Evolutionary conservation across 371 early-diverging fungal genomes (phyloP), one percentile per base, ranked within the genome.

Genomic region (Mucor velutinosus): DNA sequence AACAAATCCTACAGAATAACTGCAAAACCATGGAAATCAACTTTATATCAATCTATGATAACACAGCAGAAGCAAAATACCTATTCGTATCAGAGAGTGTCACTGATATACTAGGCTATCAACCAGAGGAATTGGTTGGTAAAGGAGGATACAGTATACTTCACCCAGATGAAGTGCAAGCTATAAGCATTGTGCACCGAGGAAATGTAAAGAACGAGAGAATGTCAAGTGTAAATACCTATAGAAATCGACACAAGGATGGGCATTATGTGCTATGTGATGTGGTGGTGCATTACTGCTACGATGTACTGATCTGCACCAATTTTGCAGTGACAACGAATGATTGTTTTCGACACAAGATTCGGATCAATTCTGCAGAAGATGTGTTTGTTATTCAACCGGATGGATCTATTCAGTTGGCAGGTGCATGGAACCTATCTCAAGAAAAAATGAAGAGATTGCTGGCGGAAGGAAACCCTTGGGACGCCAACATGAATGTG

Each of bases 41-140:
- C 65, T 87, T 74, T 65, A 84, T 88, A 57, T 72, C 81, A 19
- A 87, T 86, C 41, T 87, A 84, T 67, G 88, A 88, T 67, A 81
- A 85, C 65, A 76, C 84, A 1, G 78, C 85, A 12, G 60, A 67
- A 12, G 86, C 77, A 17, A 71, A 60, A 25, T 80, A 77, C 55
- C 67, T 83, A 3, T 89, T 82, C 69, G 74, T 79, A 4, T 85
- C 87, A 14, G 82, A 85, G 32, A 82, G 85, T 21, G 75, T 87
- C 8, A 72, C 73, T 5, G 75, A 80, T 2, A 74, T 83, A 14
- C 70, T 86, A 4, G 89, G 89, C 0, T 87, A 73, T 56, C 60
- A 70, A 3, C 82, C 84, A n/a, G 73, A 83, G 19, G 89, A 89
- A 45, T 30, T 89, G 25, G 64, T 79, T 0, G 85, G 87, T 5